Evolutionary conservation across 164 flowering plant species (phyloP), one percentile per base, ranked within the genome.

Genomic region (Buxus sempervirens): DNA sequence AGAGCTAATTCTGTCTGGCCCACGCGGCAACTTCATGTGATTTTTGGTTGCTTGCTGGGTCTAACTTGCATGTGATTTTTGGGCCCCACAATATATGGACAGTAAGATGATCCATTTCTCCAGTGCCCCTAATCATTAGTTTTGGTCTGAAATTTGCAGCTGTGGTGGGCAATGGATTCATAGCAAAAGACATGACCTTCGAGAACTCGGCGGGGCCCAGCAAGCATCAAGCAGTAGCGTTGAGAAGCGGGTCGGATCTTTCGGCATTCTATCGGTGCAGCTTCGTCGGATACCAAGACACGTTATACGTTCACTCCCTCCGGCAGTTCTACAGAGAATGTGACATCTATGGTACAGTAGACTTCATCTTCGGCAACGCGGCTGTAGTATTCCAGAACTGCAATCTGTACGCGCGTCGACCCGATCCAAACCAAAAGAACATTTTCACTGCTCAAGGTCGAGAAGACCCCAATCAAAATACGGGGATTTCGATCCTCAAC

Each of bases 391-490:
- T 87, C 42, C 88, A 87, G 27, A 69, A 75, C 22, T 77, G 86
- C 72, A 82, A 75, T 23, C 62, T 87, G n/a, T 84, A 80, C 36
- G 85, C 89, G 6, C 86, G 89, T 0, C 67, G 63, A 25, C 89
- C 88, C 0, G 38, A 75, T 41, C 65, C 55, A 0, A 80, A 81
- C 64, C 96, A 91, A 27, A 69, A 63, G 27, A 91, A 86, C 85
- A 72, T 88, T 1, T 80, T 81, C 80, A 93, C 98, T 0, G 97
- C 98, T 2, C 98, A 93, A 63, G 97, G 97, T 1, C 65, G 97
- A 48, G 83, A 85, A 27, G 90, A 88, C 65, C 96, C 97, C 0
- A 85, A 86, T 63, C 91, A 93, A 45, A 88, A 84, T 82, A 93
- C 97, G 0, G 96, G 96, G 0, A 85, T 88, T 36, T 89, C 96